A percentile compares a stretch with the other conserved stretches of the same genome.
phyloP scores from a whole-genome alignment of 1,284 basidiomycete species.

The Tranzscheliella williamsii region DNA sequence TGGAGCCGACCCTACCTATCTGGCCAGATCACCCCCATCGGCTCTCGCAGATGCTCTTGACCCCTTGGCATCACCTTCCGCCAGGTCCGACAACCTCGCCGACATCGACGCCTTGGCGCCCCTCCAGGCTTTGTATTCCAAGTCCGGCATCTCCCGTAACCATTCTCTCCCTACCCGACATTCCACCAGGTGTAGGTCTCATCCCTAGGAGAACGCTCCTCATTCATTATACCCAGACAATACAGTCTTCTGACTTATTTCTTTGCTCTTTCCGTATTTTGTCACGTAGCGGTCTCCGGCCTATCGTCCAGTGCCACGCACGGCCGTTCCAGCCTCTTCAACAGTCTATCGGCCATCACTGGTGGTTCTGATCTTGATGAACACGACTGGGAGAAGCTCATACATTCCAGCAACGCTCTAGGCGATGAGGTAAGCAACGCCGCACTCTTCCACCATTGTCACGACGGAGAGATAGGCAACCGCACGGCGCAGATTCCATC shows the following conservation, averaged over 20 bases:
- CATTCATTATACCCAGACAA: too few species aligned
- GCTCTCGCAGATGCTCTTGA: too few species aligned
- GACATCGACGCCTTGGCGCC: slow-evolving; percentile 20
- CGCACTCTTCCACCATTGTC: background rate
- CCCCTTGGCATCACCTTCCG: slow-evolving; percentile 10
- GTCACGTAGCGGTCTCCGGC: slow-evolving; percentile 6
- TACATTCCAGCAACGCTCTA: slow-evolving; percentile 31
- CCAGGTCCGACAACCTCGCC: slow-evolving; percentile 2
- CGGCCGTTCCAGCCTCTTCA: slow-evolving; percentile 27
- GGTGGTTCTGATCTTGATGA: slow-evolving; percentile 45
- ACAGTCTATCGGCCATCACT: slow-evolving; percentile 49
- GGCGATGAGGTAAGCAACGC: slow-evolving; percentile 23
- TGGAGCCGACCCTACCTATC: too few species aligned
- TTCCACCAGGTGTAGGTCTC: slow-evolving; percentile 13
- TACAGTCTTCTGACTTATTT: too few species aligned
- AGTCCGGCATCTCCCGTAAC: slow-evolving; percentile 28
- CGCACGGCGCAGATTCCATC: too few species aligned
- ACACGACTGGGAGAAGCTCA: slow-evolving; percentile 52
- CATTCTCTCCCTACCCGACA: slow-evolving; percentile 34
- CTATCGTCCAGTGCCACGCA: slow-evolving; percentile 24
- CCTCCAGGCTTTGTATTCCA: slow-evolving; percentile 36
- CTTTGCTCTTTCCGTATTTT: background rate
- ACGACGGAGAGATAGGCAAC: too few species aligned
- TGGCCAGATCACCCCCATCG: too few species aligned
- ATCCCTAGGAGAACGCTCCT: too few species aligned